phyloP scores from a whole-genome alignment of 1,139 yeast genomes.

The Candida mesenterica region DNA sequence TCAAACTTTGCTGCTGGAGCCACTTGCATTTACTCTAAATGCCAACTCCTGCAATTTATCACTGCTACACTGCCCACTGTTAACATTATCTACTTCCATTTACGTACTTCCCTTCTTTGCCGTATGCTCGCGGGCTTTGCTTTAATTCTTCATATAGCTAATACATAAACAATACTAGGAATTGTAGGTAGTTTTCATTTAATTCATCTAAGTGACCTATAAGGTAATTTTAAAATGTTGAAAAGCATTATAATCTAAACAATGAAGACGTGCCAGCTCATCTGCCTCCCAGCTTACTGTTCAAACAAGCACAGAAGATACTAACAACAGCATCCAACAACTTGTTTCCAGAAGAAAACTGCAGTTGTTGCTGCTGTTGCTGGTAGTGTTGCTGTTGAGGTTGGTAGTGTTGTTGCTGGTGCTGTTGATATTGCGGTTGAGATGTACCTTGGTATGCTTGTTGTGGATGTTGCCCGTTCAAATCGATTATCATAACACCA shows the following conservation, averaged over 20 bases:
- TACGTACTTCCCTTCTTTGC: neutral
- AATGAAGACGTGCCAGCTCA: too few relatives aligned
- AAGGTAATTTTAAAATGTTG: too few relatives aligned
- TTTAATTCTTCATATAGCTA: conserved; percentile 1
- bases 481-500: conserved; percentile 77
- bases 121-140: too few relatives aligned
- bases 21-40: too few relatives aligned
- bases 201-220: too few relatives aligned
- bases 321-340: conserved; percentile 31
- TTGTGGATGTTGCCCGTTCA: conserved; percentile 34
- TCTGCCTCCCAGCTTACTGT: neutral
- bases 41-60: too few relatives aligned
- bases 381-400: conserved; percentile 22
- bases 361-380: conserved; percentile 15
- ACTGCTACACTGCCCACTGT: too few relatives aligned
- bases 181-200: too few relatives aligned
- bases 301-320: conserved; percentile 30
- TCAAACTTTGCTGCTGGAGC: too few relatives aligned
- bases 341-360: conserved; percentile 29
- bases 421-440: conserved; percentile 31
- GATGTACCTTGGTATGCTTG: conserved; percentile 28
- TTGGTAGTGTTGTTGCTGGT: conserved; percentile 22
- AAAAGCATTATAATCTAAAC: too few relatives aligned
- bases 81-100: too few relatives aligned
- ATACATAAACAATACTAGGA: neutral